Evolutionary conservation across 306 rosid genomes (phyloP), one percentile per base, ranked within the genome.

Genomic region (Pterocarpus santalinus): DNA sequence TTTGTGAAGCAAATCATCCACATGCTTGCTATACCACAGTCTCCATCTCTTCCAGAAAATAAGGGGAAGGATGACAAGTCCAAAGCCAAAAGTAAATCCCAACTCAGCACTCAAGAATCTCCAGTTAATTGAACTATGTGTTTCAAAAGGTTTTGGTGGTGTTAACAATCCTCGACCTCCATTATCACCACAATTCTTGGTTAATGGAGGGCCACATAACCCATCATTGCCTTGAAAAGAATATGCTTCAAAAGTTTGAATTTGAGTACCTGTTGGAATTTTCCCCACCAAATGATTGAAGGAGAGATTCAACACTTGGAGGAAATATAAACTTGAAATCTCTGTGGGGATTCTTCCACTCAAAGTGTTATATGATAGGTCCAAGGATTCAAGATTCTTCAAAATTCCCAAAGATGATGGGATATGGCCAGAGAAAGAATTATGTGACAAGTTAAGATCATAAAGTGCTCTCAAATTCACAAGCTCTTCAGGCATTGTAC

Each of bases 361-460:
- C 32, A 85, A 51, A 9, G 5, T 5, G 80, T 82, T 86, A 3
- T 16, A 71, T 9, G 83, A 85, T 10, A 85, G 36, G 69, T 81
- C 88, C 2, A 85, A 16, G 17, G 85, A 81, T 73, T 79, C 88
- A 0, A 85, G 68, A 30, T 36, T 10, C 0, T 0, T 14, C 76
- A 82, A 12, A 2, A 62, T 33, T 46, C 84, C 83, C 0, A 85
- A 0, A 10, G 86, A 77, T 2, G 77, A 36, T 28, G 89, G 76
- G 44, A 82, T 85, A 28, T 47, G 13, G 8, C 53, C 14, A 47
- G 53, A 47, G 14, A 47, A 47, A 9, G 53, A 13, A 47, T 47
- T 47, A 3, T 47, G 53, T 47, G 53, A 47, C 14, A 47, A 1
- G 53, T 47, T 47, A 47, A 47, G 53, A 8, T 34, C 46, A 17